A percentile compares a stretch with the other conserved stretches of the same genome.
phyloP scores from a whole-genome alignment of 345 rosid species.

The Luvunga scandens region DNA sequence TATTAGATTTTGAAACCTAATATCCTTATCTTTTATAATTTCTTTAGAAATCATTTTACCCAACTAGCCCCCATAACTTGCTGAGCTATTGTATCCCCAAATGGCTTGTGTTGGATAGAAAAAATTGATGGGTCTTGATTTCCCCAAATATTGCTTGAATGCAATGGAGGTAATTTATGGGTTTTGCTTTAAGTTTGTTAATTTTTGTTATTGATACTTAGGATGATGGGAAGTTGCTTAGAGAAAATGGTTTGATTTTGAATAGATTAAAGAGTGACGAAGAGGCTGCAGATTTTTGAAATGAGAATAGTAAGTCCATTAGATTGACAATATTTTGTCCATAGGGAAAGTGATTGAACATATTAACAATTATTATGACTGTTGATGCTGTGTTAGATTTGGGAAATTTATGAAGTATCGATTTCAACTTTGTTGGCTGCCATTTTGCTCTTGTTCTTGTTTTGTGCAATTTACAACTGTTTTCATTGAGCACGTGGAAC shows the following conservation, averaged over 20 bases:
- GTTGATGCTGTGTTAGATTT: conserved; percentile 50
- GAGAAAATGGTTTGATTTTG: conserved; percentile 55
- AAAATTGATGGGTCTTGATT: too few species aligned
- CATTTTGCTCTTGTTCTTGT: conserved; percentile 41
- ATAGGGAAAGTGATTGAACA: conserved; percentile 64
- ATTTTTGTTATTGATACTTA: conserved; percentile 39
- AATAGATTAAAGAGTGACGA: conserved; percentile 62
- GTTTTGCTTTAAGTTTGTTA: too few species aligned
- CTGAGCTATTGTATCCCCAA: too few species aligned
- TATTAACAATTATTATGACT: conserved; percentile 54
- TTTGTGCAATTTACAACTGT: conserved; percentile 38
- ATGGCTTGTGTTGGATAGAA: too few species aligned
- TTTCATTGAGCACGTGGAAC: too few species aligned
- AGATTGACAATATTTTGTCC: conserved; percentile 51
- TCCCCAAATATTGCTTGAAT: too few species aligned
- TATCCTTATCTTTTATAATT: too few species aligned
- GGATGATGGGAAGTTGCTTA: conserved; percentile 62
- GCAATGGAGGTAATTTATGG: too few species aligned
- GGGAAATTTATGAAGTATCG: conserved; percentile 39
- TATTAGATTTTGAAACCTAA: too few species aligned
- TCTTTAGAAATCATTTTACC: too few species aligned
- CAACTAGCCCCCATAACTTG: too few species aligned
- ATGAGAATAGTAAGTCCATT: conserved; percentile 34
- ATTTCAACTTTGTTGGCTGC: conserved; percentile 45
- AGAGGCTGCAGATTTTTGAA: conserved; percentile 70